Conservation (phyloP, 257 asterid genomes). For the Nicotiana otophora region DNA sequence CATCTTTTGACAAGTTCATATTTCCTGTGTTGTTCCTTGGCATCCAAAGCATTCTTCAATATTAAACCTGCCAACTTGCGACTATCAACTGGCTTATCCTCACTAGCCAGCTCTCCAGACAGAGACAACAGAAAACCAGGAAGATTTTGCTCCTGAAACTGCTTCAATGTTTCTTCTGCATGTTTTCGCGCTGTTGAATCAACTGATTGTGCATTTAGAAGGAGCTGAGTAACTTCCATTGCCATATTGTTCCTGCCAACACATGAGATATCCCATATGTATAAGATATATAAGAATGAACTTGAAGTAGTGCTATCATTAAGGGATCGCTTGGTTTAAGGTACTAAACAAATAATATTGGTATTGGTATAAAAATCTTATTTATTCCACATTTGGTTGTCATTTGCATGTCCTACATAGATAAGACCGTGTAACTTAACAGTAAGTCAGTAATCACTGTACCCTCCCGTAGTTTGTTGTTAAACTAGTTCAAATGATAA, state of each 20-base stretch:
- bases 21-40: constrained; percentile 71
- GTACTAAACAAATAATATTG: neutral
- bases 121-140: constrained; percentile 59
- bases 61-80: constrained; percentile 73
- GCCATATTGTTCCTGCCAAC: constrained; percentile 45
- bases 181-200: constrained; percentile 63
- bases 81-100: constrained; percentile 73
- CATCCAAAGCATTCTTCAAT: constrained; percentile 75
- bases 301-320: neutral
- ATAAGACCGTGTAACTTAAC: neutral
- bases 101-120: constrained; percentile 66
- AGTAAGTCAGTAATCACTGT: too few relatives aligned
- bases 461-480: neutral
- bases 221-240: constrained; percentile 79
- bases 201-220: constrained; percentile 63
- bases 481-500: neutral
- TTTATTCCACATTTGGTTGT: constrained; percentile 33
- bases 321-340: neutral
- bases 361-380: constrained; percentile 55
- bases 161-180: constrained; percentile 67
- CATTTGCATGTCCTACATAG: neutral
- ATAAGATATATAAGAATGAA: neutral
- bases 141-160: constrained; percentile 85
- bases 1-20: constrained; percentile 65
- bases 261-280: neutral